Evolutionary conservation across 2,329 filamentous ascomycete species (phyloP), one percentile per base, ranked within the genome.

Genomic region (Westerdykella ornata): DNA sequence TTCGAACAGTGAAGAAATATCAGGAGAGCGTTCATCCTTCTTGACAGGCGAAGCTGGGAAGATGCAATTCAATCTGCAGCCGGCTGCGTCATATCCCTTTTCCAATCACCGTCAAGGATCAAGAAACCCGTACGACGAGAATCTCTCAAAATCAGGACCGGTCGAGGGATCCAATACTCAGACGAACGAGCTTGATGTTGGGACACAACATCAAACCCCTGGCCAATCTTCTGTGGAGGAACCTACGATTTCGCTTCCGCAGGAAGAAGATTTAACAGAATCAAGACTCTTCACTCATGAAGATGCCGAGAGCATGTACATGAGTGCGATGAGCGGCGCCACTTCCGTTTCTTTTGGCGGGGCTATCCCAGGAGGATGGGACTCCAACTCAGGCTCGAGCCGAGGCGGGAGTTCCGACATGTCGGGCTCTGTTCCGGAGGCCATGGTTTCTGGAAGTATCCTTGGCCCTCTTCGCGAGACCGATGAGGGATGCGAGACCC

Each of bases 221-320:
- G 46, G 49, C 22, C 22, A 7, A 9, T 9, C 22, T 11, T 42
- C 48, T 35, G 26, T 35, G 8, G 39, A 37, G 20, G 18, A 18
- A 15, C 37, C 31, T 5, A 30, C 15, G 19, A 30, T 16, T 17
- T 33, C 30, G 8, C 30, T 13, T n/a, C 32, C 35, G 5, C 41
- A 43, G 29, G 47, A 50, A 13, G 47, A 59, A 39, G 59, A 61
- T 39, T 43, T 67, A 18, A 43, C 64, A 11, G 53, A 68, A 47
- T 90, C 86, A 4, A 81, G 78, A 31, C 57, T 88, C 1, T 90
- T 85, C 56, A 87, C 78, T 28, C 84, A 88, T 44, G 84, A 88
- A 46, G 85, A 90, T 47, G 85, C 85, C 0, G 81, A 87, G 57
- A 92, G 87, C 61, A 85, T 94, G 81, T 94, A 92, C 54, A 82